Evolutionary conservation across 345 rosid species (phyloP), one percentile per base, ranked within the genome.

Genomic region (Excoecaria agallocha): DNA sequence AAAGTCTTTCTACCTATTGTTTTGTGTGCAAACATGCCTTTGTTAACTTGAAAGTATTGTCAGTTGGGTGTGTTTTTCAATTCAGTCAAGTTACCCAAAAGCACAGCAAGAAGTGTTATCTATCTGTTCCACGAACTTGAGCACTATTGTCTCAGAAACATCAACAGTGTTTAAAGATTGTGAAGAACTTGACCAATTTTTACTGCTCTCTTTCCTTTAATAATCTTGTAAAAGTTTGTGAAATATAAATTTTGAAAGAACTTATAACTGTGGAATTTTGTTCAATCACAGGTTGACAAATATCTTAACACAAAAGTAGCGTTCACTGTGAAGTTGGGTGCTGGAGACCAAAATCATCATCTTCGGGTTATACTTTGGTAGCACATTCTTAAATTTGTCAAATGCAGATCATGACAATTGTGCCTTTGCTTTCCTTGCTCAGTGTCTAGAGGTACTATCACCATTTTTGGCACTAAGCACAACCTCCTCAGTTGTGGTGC

Each of bases 401-500:
- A 52, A 30, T 30, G 24, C 48, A 39, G 48, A 63, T 39, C 48
- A 46, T 12, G 20, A 61, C 2, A 52, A 68, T 1, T 48, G 48
- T 55, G 54, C 48, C 46, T 62, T 37, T 37, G 48, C 64, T 4
- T 59, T 24, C 16, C 19, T 39, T 38, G 2, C 50, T 38, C 22
- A 50, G 54, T 37, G 6, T n/a, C 24, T 16, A 4, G 16, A 49
- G 15, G 50, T 51, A 13, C 12, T 8, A n/a, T 22, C 78, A 69
- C 82, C 85, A 20, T 62, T 65, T 77, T 70, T 88, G 25, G 89
- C 95, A 83, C 82, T 86, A 1, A 85, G 87, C 70, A 93, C 93
- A 73, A 87, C 61, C 83, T 93, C 94, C 84, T 89, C 97, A 0
- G 94, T 90, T 0, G 96, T 91, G 68, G 82, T 85, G 71, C 98